Evolutionary conservation across 179 eudicot genomes (phyloP), one percentile per base, ranked within the genome.

Genomic region (Spergularia azorica): DNA sequence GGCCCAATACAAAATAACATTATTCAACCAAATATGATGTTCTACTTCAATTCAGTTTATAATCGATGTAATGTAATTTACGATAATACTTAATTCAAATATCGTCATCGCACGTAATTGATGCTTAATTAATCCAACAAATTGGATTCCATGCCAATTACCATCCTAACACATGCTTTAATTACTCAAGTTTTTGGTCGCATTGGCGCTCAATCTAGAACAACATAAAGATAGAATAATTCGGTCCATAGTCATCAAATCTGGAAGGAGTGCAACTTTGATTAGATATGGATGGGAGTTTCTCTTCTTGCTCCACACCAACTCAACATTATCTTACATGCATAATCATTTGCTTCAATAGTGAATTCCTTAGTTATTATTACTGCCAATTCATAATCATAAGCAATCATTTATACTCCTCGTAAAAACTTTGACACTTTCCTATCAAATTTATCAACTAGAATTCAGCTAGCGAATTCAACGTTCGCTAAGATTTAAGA

Each of bases 281-380:
- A 43, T 1, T 58, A 55, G 43, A 70, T 69, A 67, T 50, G 41
- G 74, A 78, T 72, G 71, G 72, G 26, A 70, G 71, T 55, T 63
- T 71, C 73, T 58, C 3, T 63, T 63, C 38, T 80, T 85, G 88
- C 77, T 59, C 82, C 86, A 76, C 89, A 84, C 87, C 84, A 83
- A 68, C 87, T 74, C 81, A 84, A 86, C 89, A 88, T 80, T 79
- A 76, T 81, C 84, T 76, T 74, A 66, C 68, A 76, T 74, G 65
- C 82, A 73, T 71, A 78, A 87, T 88, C 74, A 84, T 84, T 81
- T 74, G 63, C 69, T 70, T 68, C 52, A 71, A 67, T 75, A 83
- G 66, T 84, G 83, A 61, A 72, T 80, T 82, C 67, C 72, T 51
- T 61, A 67, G 82, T 82, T 79, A 89, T 86, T 63, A 87, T 86